Evolutionary conservation across 1,139 yeast genomes (phyloP).

Genomic region (Pichia cactophila): DNA sequence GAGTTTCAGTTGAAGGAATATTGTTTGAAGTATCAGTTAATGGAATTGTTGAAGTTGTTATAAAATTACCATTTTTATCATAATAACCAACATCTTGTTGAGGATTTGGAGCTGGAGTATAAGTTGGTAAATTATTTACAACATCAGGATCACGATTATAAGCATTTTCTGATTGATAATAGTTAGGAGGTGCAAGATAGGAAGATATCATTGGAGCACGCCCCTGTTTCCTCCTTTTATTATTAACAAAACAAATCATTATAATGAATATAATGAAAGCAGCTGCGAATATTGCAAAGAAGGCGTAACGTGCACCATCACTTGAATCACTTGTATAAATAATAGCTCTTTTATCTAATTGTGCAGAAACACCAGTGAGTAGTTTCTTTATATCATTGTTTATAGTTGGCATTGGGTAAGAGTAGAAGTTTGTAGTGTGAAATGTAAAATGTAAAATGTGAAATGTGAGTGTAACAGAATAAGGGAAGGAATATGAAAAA

Average conservation of each 20-base stretch:
- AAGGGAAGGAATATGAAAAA: too few relatives aligned
- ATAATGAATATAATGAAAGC: conserved; percentile 42
- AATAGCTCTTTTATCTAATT: conserved; percentile 7
- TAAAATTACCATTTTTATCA: conserved; percentile 57
- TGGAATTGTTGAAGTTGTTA: conserved; percentile 22
- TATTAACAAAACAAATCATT: conserved; percentile 52
- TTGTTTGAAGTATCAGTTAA: background rate
- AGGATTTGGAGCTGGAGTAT: conserved; percentile 57
- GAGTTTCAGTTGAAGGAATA: background rate
- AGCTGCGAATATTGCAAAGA: conserved; percentile 45
- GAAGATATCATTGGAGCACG: conserved; percentile 67
- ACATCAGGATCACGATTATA: conserved; percentile 36
- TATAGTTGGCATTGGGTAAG: background rate
- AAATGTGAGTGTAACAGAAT: background rate
- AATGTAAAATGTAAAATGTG: background rate
- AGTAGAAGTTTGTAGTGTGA: background rate
- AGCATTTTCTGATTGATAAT: conserved; percentile 62
- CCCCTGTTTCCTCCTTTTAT: conserved; percentile 53
- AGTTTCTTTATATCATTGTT: background rate
- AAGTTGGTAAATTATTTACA: conserved; percentile 53
- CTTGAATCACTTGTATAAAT: conserved; percentile 2
- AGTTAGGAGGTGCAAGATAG: conserved; percentile 91
- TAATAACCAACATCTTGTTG: conserved; percentile 71
- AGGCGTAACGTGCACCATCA: conserved; percentile 39
- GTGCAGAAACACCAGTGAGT: background rate